Evolutionary conservation across 2,329 filamentous ascomycete species (phyloP), one percentile per base, ranked within the genome.

Genomic region (Ascochyta koolunga): DNA sequence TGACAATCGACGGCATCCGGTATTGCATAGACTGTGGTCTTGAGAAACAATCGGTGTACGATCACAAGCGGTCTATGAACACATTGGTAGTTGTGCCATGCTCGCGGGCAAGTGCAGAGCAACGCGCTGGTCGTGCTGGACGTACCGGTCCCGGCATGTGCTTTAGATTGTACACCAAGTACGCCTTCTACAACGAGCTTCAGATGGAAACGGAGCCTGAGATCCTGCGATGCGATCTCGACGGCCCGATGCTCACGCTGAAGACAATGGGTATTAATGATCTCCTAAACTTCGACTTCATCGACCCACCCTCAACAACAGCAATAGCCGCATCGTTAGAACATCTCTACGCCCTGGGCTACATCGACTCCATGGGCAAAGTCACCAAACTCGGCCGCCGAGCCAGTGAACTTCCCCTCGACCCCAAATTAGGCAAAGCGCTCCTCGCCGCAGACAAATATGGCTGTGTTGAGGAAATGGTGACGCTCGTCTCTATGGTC

Each of bases 21-120:
- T 97, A 96, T 71, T 95, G 98, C 31, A 96, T 98, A 55, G 95
- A 99, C 65, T 90, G 90, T 0, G 95, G 95, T 0, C 96, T 96
- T 61, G 91, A 95, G 59, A 99, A 99, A 74, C 91, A 98, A 70
- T 96, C 96, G 64, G 85, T 93, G 1, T 98, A 93, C 78, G 96
- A 96, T 59, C 89, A 93, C 0, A 86, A 89, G 1, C 96, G 91
- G 0, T 93, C 93, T 50, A 96, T 98, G 89, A 93, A 93, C 24
- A 93, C 90, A 33, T 78, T 99, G 11, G 89, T 96, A 0, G 91
- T 96, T 1, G 92, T 93, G 0, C 93, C 95, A 0, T 96, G 91
- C 71, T 96, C 92, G 9, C 84, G 93, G 33, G 95, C 95, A 0
- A 95, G 91, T 15, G 93, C 93, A 2, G 96, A 96, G 69, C 95